These are phyloP conservation scores for Aspergillus sclerotiicarbonarius DNA, from an alignment of 495 filamentous ascomycete species.

Conservation along the genomic window DNA sequence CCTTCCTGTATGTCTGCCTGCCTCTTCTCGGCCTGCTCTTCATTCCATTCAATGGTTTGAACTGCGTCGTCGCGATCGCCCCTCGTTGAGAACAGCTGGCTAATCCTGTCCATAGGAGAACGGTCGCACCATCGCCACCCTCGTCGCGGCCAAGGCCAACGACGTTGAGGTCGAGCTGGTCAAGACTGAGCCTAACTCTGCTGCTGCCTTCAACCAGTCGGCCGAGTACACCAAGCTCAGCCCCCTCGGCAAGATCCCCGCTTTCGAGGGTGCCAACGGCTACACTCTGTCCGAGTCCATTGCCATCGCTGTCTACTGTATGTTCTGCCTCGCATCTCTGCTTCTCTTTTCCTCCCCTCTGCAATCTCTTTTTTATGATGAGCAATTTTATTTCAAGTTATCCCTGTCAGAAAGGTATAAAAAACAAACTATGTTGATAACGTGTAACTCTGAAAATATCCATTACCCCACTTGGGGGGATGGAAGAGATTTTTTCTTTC, in stretches of 20 bases:
- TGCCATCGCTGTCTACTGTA: constrained; percentile 97
- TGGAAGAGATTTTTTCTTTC: constrained; percentile 21
- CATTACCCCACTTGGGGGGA: constrained; percentile 36
- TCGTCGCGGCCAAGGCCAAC: constrained; percentile 94
- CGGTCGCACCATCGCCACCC: constrained; percentile 81
- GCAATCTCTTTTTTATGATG: constrained; percentile 63
- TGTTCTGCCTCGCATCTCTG: constrained; percentile 38
- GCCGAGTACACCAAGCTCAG: constrained; percentile 83
- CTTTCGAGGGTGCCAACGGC: constrained; percentile 91
- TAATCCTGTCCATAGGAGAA: constrained; percentile 60
- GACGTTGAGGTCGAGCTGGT: constrained; percentile 85
- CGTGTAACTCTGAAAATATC: constrained; percentile 57
- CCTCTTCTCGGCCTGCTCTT: constrained; percentile 13
- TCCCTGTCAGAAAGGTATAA: constrained; percentile 86
- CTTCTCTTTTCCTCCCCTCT: constrained; percentile 8
- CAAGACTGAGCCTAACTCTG: constrained; percentile 51
- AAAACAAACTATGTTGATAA: constrained; percentile 66
- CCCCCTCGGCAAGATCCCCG: constrained; percentile 84
- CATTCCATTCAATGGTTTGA: background rate
- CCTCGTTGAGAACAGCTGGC: constrained; percentile 3
- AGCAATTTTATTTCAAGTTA: constrained; percentile 84
- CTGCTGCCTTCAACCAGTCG: constrained; percentile 35
- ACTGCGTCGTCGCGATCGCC: background rate
- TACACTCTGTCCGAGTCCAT: constrained; percentile 86
- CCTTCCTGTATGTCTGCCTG: constrained; percentile 62